Conservation (phyloP, 768 basidiomycete genomes). For the Termitomyces bulborhizus region DNA sequence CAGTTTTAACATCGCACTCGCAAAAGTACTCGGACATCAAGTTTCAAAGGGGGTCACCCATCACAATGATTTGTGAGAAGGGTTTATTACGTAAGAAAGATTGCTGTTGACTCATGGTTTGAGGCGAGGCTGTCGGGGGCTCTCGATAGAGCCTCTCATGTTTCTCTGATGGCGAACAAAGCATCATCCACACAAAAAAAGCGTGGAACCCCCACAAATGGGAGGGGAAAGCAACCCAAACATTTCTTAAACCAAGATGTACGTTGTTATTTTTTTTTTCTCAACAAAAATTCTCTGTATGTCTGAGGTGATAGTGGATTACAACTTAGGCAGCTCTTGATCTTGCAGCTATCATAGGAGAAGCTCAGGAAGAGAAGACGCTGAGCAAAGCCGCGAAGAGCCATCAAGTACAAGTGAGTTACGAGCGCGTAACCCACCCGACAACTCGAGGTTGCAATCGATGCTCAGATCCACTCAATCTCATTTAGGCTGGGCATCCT, state of each 20-base stretch:
- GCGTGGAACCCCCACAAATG: not conserved
- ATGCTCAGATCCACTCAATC: not conserved
- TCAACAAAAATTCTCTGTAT: not conserved
- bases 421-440: not conserved
- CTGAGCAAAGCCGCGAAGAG: slow-evolving; percentile 3
- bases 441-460: not conserved
- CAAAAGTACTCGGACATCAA: not conserved
- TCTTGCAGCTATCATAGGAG: slow-evolving; percentile 11
- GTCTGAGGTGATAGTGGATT: not conserved
- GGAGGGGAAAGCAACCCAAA: slow-evolving; percentile 9
- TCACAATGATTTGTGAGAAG: not conserved
- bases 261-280: not conserved
- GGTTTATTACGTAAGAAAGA: not conserved
- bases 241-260: slow-evolving; percentile 11
- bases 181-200: not conserved
- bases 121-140: no score
- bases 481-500: slow-evolving; percentile 7
- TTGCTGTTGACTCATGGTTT: not conserved
- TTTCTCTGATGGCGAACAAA: not conserved
- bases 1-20: not conserved
- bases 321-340: slow-evolving; percentile 4
- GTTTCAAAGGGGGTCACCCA: not conserved
- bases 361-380: slow-evolving; percentile 10
- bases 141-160: not conserved
- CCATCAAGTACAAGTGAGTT: slow-evolving; percentile 8